Evolutionary conservation across 2,329 filamentous ascomycete genomes (phyloP), one percentile per base, ranked within the genome.

Genomic region (Colletotrichum spinosum): DNA sequence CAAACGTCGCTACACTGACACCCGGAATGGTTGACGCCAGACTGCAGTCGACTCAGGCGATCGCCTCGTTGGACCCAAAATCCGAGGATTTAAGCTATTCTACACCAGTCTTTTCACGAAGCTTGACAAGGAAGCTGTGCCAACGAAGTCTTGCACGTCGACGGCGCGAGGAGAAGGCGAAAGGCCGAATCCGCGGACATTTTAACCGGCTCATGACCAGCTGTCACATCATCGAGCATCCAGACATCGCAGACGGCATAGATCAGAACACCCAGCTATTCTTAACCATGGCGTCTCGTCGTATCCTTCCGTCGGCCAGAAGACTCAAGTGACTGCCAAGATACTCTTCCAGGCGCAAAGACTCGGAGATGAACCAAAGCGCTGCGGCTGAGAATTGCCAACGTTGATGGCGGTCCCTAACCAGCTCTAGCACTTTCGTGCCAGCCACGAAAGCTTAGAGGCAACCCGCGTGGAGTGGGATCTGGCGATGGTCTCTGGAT

Each of bases 361-460:
- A 34, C 5, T 51, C 61, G 56, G 56, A 55, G 11, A 60, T 65
- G 15, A 17, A 41, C 15, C 39, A 9, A 35, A 41, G 38, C 45
- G 50, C 45, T 51, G 61, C 56, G 51, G 45, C 61, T 65, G 51
- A 55, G 42, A 34, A 15, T 9, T 51, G n/a, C 62, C 51, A 56
- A 52, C 33, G 46, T 44, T 42, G n/a, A 10, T 55, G 45, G 39
- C 35, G 25, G 41, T 39, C 12, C 15, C 17, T 33, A 17, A 13
- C 37, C 17, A 34, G n/a, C 7, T n/a, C 60, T 7, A 52, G 10
- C 41, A 41, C 34, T 48, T 42, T 59, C 13, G 11, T 49, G 9
- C 17, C 46, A 53, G 60, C 55, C 48, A 52, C 48, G 17, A 10
- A 11, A 33, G 12, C 15, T 35, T 50, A 8, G 33, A 34, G 33